Conservation (phyloP, 2,329 filamentous ascomycete species). For the Fusarium circinatum region DNA sequence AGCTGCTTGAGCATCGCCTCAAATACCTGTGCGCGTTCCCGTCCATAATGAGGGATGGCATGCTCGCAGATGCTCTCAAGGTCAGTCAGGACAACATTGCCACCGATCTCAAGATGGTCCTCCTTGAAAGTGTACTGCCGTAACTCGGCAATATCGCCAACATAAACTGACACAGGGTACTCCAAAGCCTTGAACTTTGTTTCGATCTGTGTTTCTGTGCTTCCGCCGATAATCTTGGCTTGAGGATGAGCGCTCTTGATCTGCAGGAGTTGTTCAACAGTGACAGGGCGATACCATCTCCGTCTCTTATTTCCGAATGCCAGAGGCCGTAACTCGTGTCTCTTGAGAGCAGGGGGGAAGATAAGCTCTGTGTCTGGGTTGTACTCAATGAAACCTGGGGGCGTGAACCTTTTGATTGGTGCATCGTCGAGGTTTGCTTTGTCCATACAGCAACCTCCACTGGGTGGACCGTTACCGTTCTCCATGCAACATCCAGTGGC, state of each 20-base stretch:
- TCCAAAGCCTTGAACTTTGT: conserved; percentile 97
- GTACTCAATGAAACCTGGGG: conserved; percentile 93
- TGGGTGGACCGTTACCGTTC: conserved; percentile 56
- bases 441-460: conserved; percentile 75
- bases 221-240: conserved; percentile 94
- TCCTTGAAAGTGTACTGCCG: conserved; percentile 83
- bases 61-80: conserved; percentile 85
- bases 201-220: conserved; percentile 97
- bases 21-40: conserved; percentile 79
- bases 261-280: conserved; percentile 85
- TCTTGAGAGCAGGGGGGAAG: conserved; percentile 86
- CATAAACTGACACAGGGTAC: conserved; percentile 89
- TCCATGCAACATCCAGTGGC: conserved; percentile 79
- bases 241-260: conserved; percentile 88
- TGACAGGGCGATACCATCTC: conserved; percentile 91
- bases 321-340: conserved; percentile 82
- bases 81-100: conserved; percentile 92
- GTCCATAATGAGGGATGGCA: conserved; percentile 82
- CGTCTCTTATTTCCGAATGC: conserved; percentile 95
- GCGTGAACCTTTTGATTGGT: conserved; percentile 76
- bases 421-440: conserved; percentile 60
- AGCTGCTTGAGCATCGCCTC: conserved; percentile 93
- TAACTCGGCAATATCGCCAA: conserved; percentile 92
- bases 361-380: conserved; percentile 94
- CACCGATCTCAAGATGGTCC: conserved; percentile 88